phyloP scores from a whole-genome alignment of 176 grass and related monocot genomes.

The Otatea glauca region DNA sequence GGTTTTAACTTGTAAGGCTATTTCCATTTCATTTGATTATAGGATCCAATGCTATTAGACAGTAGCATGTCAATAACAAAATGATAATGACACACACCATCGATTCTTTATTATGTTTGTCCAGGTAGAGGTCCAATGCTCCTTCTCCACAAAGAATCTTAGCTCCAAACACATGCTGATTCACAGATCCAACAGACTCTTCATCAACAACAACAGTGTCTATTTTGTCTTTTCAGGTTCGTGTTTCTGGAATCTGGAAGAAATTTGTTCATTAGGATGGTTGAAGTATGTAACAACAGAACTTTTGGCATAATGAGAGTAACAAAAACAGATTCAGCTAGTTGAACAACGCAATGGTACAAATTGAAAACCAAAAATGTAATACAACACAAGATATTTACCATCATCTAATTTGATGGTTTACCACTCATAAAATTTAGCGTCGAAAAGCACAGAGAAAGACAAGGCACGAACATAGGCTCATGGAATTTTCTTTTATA shows the following conservation, averaged over 20 bases:
- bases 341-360: background rate
- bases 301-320: background rate
- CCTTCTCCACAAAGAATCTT: constrained; percentile 75
- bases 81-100: constrained; percentile 18
- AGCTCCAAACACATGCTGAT: constrained; percentile 52
- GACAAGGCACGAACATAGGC: background rate
- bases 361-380: constrained; percentile 1
- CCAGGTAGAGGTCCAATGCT: constrained; percentile 55
- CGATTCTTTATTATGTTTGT: constrained; percentile 38
- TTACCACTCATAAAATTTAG: background rate
- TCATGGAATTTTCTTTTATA: background rate
- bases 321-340: background rate
- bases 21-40: constrained; percentile 13
- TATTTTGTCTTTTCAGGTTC: constrained; percentile 65
- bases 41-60: background rate
- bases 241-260: constrained; percentile 59
- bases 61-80: constrained; percentile 14
- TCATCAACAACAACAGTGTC: constrained; percentile 72
- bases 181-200: constrained; percentile 54
- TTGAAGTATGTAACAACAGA: background rate
- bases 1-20: background rate
- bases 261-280: background rate
- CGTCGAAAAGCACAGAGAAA: background rate
- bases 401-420: constrained; percentile 11
- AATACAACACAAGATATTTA: background rate